phyloP scores from a whole-genome alignment of 352 stramenopile species.

The Phytopythium delawarense region DNA sequence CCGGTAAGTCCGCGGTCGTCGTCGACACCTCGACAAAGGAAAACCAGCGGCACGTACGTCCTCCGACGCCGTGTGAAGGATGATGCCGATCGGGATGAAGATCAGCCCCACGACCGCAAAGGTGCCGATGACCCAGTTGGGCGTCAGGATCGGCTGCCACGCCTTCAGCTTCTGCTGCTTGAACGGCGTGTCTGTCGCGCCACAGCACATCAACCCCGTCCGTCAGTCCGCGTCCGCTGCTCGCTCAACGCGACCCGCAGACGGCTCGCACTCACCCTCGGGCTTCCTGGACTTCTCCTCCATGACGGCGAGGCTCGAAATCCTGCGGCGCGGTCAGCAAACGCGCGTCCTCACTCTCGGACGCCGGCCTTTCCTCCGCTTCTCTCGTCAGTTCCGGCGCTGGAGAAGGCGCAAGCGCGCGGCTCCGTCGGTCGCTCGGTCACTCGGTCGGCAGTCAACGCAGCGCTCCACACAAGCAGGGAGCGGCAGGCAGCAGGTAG shows the following conservation, averaged over 20 bases:
- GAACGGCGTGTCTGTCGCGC: slow-evolving; percentile 69
- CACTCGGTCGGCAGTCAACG: not conserved
- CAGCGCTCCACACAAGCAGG: not conserved
- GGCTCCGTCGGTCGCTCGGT: not conserved
- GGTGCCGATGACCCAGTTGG: slow-evolving; percentile 93
- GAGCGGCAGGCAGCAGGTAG: not conserved
- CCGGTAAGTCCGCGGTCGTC: not conserved
- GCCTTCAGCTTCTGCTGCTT: slow-evolving; percentile 91
- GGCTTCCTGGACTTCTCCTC: slow-evolving; percentile 86
- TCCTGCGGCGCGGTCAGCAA: slow-evolving; percentile 16
- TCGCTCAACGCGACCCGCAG: not conserved
- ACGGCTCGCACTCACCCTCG: slow-evolving; percentile 38
- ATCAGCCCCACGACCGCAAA: slow-evolving; percentile 93
- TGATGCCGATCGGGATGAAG: slow-evolving; percentile 93
- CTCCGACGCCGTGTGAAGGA: slow-evolving; percentile 83
- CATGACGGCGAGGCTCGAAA: slow-evolving; percentile 35
- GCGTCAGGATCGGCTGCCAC: slow-evolving; percentile 97
- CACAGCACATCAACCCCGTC: not conserved
- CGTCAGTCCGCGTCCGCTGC: not conserved
- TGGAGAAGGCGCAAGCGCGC: not conserved
- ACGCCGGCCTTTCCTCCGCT: not conserved
- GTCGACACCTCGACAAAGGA: not conserved
- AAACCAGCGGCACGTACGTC: slow-evolving; percentile 37
- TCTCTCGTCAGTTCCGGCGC: slow-evolving; percentile 1
- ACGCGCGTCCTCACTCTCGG: not conserved